Percentiles rank a stretch among this genome's conserved stretches.
Conservation (phyloP, 2,329 filamentous ascomycete genomes). For the Exophiala sideris region DNA sequence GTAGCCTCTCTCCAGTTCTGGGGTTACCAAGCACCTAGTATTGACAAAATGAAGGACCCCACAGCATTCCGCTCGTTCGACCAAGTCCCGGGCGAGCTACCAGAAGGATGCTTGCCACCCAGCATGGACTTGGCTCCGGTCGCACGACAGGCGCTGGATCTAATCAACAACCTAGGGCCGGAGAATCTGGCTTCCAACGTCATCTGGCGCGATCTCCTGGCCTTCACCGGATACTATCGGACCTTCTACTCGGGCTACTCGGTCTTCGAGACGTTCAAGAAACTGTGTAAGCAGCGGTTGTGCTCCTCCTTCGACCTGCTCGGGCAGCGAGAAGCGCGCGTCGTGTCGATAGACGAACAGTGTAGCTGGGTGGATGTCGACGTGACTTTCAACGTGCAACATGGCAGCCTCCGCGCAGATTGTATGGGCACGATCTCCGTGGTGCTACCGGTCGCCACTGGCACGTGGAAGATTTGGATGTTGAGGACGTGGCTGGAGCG, state of each 20-base stretch:
- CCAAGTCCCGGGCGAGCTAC: too few species aligned
- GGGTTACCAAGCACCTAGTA: too few species aligned
- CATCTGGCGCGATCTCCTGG: conserved; percentile 29
- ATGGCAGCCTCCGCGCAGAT: conserved; percentile 9
- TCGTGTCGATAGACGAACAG: conserved; percentile 5
- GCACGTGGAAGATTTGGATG: conserved; percentile 31
- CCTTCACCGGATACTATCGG: conserved; percentile 27
- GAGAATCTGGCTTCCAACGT: conserved; percentile 9
- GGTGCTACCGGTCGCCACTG: conserved; percentile 11
- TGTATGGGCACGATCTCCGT: conserved; percentile 27
- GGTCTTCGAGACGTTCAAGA: conserved; percentile 25
- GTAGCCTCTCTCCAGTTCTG: too few species aligned
- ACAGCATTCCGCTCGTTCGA: too few species aligned
- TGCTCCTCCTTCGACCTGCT: conserved; percentile 9
- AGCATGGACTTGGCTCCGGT: too few species aligned
- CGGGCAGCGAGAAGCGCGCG: background rate
- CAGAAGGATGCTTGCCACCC: too few species aligned
- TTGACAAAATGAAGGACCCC: too few species aligned
- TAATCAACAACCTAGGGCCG: conserved; percentile 1
- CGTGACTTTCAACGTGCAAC: conserved; percentile 10
- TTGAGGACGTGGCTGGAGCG: conserved; percentile 29
- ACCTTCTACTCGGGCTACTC: conserved; percentile 23
- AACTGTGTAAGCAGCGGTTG: conserved; percentile 6
- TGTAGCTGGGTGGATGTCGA: conserved; percentile 13
- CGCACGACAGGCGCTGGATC: too few species aligned